Percentiles rank a stretch among this genome's conserved stretches.
These are phyloP conservation scores for Ophiostoma ulmi DNA, from an alignment of 2,329 filamentous ascomycete species.

Conservation along the genomic window DNA sequence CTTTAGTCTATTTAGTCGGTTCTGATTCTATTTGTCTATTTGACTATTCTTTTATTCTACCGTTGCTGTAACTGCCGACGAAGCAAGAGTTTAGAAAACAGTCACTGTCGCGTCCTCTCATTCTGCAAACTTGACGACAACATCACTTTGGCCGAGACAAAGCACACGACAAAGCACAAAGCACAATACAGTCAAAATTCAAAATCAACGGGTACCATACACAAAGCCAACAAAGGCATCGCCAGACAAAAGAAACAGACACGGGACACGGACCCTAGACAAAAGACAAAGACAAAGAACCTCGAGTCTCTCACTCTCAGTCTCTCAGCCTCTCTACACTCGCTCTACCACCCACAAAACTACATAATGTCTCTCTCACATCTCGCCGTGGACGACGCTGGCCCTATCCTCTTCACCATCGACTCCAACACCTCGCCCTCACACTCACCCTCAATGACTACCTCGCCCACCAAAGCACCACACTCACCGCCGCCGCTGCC, in stretches of 20 bases:
- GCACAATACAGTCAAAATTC: background rate
- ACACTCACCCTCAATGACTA: background rate
- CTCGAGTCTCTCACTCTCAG: background rate
- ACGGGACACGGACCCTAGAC: background rate
- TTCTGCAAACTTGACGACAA: background rate
- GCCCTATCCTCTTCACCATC: slow-evolving; percentile 11
- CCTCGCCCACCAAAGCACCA: slow-evolving; percentile 21
- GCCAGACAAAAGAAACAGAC: background rate
- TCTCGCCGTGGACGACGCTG: background rate
- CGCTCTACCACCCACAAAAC: background rate
- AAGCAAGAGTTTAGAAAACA: background rate
- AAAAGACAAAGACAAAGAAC: background rate
- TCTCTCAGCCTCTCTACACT: background rate
- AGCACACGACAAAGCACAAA: background rate
- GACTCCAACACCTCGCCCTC: background rate
- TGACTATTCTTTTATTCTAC: background rate
- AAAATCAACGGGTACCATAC: background rate
- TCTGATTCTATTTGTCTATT: background rate
- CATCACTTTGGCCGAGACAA: background rate
- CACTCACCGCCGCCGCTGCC: slow-evolving; percentile 43
- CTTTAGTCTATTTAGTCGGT: background rate
- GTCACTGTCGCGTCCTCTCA: background rate
- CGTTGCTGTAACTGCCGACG: background rate
- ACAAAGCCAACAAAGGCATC: background rate
- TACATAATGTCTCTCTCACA: slow-evolving; percentile 9